These are phyloP conservation scores for Amanita muscaria DNA, from an alignment of 768 basidiomycete species.

Conservation along the genomic window DNA sequence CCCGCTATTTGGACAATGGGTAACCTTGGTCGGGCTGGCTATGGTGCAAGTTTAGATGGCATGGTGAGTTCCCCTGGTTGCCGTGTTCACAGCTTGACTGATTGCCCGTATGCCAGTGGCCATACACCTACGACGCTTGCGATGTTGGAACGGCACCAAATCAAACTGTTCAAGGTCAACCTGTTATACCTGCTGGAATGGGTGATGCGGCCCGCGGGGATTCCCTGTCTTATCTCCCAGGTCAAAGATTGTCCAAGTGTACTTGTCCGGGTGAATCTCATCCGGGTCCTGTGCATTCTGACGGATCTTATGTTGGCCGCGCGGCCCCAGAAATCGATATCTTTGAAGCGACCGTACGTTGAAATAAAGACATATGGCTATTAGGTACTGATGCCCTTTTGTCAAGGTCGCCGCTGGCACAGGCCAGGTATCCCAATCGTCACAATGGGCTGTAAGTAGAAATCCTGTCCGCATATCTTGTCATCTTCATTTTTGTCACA, in stretches of 20 bases:
- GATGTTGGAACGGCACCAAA: conserved; percentile 91
- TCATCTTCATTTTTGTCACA: conserved; percentile 17
- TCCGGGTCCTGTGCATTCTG: conserved; percentile 72
- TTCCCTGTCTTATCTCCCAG: conserved; percentile 74
- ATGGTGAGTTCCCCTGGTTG: conserved; percentile 31
- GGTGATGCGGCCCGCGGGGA: conserved; percentile 49
- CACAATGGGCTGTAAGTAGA: conserved; percentile 64
- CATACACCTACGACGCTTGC: conserved; percentile 77
- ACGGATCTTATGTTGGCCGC: conserved; percentile 77
- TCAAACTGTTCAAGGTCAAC: conserved; percentile 65
- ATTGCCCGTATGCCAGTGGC: conserved; percentile 47
- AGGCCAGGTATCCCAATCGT: conserved; percentile 73
- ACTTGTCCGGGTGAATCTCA: conserved; percentile 83
- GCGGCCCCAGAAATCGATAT: conserved; percentile 87
- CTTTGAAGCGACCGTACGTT: conserved; percentile 67
- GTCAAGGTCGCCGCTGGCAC: conserved; percentile 24
- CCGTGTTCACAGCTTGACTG: neutral
- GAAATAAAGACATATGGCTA: too few species aligned
- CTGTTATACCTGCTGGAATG: conserved; percentile 46
- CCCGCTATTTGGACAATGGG: conserved; percentile 79
- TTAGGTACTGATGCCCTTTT: conserved; percentile 1
- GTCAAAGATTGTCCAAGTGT: conserved; percentile 81
- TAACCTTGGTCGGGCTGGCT: conserved; percentile 82
- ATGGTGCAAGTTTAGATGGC: conserved; percentile 80
- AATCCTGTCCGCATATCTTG: neutral